Base-by-base conservation (phyloP, 2,329 filamentous ascomycete genomes). In the Pleomassaria siparia region DNA sequence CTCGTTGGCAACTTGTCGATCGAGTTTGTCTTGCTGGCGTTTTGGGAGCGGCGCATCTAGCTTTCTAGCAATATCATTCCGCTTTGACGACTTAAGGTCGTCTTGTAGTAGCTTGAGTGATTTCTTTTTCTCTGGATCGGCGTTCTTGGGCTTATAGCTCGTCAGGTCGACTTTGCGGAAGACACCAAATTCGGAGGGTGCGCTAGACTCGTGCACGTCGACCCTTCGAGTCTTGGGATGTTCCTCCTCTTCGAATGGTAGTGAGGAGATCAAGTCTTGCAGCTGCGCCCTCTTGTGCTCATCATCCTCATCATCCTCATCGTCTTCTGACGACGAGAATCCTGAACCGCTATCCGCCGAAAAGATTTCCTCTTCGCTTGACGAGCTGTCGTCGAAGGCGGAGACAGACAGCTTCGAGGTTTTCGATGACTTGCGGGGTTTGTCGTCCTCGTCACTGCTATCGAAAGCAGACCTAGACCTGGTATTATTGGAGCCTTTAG, bases 31-130 rank as follows among this genome's bases (percentile, higher is more conserved):
- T 70, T 97, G 92, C 60, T 95, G 88, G 51, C 91, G 82, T 66
- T 88, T 91, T 1, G 89, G 84, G 4, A 96, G 78, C 12, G 92
- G 91, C 2, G 91, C 88, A 24, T 87, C 85, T 3, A 97, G 80
- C 70, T 90, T 95, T 44, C 85, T 82, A 21, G 80, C 76, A 28
- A 82, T 75, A 13, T 81, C 80, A 44, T 59, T 77, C 50, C 74
- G 71, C 52, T 77, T 83, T 55, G 75, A 83, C 75, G 70, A 72
- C 56, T 82, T 83, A 39, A 81, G 76, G 55, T 86, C 82, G 62
- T 83, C 85, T 53, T 77, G 80, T 63, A 91, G 80, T 53, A 88
- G 80, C 70, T 92, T 94, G 41, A 94, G 77, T 0, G 89, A 86
- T 61, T 86, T 90, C 66, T 89, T 91, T 61, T 91, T 82, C 40